These are phyloP conservation scores for Begonia peltatifolia DNA, from an alignment of 306 rosid genomes.

Conservation along the genomic window DNA sequence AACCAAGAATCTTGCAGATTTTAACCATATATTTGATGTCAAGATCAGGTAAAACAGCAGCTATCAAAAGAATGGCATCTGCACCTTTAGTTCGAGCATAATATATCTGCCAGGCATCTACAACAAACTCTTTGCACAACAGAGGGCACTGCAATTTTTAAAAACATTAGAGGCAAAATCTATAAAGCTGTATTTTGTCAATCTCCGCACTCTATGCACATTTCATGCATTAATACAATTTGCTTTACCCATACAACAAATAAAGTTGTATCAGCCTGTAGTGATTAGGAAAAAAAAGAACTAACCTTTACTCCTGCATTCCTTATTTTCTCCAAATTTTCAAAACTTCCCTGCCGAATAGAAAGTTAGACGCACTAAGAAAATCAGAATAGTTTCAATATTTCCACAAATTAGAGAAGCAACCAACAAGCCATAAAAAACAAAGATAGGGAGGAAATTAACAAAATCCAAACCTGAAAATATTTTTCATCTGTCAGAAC, in stretches of 20 bases:
- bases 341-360: slow-evolving; percentile 68
- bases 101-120: slow-evolving; percentile 94
- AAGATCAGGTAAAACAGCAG: slow-evolving; percentile 95
- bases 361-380: slow-evolving; percentile 13
- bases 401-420: background rate
- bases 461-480: slow-evolving; percentile 49
- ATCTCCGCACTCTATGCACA: too few species aligned
- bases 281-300: background rate
- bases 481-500: slow-evolving; percentile 80
- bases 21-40: slow-evolving; percentile 73
- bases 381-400: slow-evolving; percentile 4
- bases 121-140: slow-evolving; percentile 81
- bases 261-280: too few species aligned
- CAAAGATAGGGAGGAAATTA: slow-evolving; percentile 4
- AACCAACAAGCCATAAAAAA: slow-evolving; percentile 7
- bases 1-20: slow-evolving; percentile 79
- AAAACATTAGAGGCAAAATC: background rate
- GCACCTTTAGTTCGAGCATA: slow-evolving; percentile 89
- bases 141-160: slow-evolving; percentile 74
- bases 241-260: too few species aligned
- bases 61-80: slow-evolving; percentile 91
- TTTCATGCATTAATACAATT: too few species aligned
- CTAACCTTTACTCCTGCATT: slow-evolving; percentile 84
- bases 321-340: slow-evolving; percentile 70
- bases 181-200: too few species aligned